Conservation (phyloP, 192 early-diverging fungal species). For the Paraglomus brasilianum region DNA sequence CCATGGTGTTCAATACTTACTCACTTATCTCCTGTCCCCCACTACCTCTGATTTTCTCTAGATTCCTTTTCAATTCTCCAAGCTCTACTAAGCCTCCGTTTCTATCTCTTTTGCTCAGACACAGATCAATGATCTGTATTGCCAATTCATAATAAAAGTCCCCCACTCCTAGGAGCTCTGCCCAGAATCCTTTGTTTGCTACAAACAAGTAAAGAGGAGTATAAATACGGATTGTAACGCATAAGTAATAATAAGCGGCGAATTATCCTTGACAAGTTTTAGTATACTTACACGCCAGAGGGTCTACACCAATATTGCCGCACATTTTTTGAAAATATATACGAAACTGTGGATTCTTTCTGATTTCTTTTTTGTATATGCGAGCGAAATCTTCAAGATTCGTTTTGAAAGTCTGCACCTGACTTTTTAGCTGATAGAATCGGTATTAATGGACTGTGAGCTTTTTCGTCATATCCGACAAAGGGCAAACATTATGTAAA, state of each 20-base stretch:
- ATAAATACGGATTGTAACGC: conserved; percentile 23
- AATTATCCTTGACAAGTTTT: not conserved
- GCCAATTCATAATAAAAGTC: conserved; percentile 98
- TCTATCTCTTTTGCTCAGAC: conserved; percentile 74
- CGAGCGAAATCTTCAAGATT: conserved; percentile 86
- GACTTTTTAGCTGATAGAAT: conserved; percentile 56
- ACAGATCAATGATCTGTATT: conserved; percentile 91
- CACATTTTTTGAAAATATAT: conserved; percentile 94
- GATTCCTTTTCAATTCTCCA: conserved; percentile 67
- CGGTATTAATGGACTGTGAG: too few species aligned
- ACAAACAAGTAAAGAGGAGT: conserved; percentile 19
- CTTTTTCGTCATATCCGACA: too few species aligned
- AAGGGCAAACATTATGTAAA: too few species aligned
- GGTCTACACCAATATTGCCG: conserved; percentile 90
- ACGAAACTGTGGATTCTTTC: conserved; percentile 81
- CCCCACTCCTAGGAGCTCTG: conserved; percentile 89
- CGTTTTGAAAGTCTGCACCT: conserved; percentile 71
- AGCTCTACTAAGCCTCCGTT: conserved; percentile 94
- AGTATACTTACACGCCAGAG: conserved; percentile 70
- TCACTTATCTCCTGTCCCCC: conserved; percentile 49
- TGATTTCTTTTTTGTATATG: conserved; percentile 85
- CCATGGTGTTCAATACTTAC: conserved; percentile 31
- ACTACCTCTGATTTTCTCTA: conserved; percentile 67
- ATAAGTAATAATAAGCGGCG: not conserved
- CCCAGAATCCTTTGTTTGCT: conserved; percentile 96